Percentiles rank a stretch among this genome's conserved stretches.
Evolutionary conservation across 768 basidiomycete genomes (phyloP).

Genomic region (Lactarius akahatsu): DNA sequence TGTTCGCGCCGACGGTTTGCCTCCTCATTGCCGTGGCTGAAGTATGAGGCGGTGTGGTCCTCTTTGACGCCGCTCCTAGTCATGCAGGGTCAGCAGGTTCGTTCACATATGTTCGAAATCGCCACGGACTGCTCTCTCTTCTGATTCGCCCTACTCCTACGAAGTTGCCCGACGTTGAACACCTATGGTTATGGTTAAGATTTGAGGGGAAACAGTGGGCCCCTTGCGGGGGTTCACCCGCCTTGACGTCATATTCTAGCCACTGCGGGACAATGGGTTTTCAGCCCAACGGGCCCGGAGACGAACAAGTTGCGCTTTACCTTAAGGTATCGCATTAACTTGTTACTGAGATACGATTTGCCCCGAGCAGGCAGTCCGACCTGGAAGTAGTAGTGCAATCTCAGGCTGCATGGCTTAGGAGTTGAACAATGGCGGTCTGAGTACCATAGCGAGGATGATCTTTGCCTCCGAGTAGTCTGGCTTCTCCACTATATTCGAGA

Average conservation of each 20-base stretch:
- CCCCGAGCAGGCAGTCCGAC: conserved; percentile 97
- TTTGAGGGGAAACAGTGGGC: not conserved
- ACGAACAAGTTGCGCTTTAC: conserved; percentile 40
- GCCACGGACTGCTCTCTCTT: conserved; percentile 65
- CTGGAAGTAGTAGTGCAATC: conserved; percentile 40
- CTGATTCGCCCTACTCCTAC: conserved; percentile 80
- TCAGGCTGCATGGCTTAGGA: not conserved
- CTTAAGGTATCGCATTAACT: conserved; percentile 93
- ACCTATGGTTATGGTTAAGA: conserved; percentile 50
- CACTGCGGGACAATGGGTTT: conserved; percentile 53
- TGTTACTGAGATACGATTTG: conserved; percentile 98
- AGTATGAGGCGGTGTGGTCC: conserved; percentile 89
- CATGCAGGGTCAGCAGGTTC: conserved; percentile 5
- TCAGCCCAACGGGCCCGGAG: not conserved
- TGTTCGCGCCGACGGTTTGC: conserved; percentile 76
- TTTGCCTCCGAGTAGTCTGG: conserved; percentile 99
- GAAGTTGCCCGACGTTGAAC: conserved; percentile 96
- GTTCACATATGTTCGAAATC: not conserved
- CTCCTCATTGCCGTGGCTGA: conserved; percentile 80
- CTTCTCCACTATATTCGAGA: conserved; percentile 81
- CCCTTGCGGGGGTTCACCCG: conserved; percentile 31
- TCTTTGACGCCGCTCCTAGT: conserved; percentile 78
- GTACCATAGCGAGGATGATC: conserved; percentile 96
- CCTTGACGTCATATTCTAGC: conserved; percentile 97
- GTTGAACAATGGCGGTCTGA: conserved; percentile 23